Conservation (phyloP, 23 red algal genomes). For the Gracilaria caudata region DNA sequence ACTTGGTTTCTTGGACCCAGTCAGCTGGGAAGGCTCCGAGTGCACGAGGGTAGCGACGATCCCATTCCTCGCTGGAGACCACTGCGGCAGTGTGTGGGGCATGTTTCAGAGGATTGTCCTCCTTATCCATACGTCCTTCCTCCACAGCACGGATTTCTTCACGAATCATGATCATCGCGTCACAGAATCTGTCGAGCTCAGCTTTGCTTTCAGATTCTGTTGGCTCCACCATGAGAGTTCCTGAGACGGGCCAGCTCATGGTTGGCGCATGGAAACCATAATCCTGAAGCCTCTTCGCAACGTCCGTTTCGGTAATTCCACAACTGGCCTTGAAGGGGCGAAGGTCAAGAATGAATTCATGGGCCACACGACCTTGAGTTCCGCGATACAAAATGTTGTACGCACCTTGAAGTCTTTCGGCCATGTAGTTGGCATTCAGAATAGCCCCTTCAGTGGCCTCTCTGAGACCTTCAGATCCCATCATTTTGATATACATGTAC, state of each 20-base stretch:
- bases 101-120: conserved; percentile 96
- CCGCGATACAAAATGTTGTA: conserved; percentile 93
- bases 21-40: conserved; percentile 89
- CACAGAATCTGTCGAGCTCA: conserved; percentile 97
- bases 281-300: conserved; percentile 97
- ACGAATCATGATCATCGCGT: conserved; percentile 97
- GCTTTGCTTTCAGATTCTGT: conserved; percentile 95
- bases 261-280: conserved; percentile 99
- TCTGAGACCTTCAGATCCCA: conserved; percentile 91
- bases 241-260: conserved; percentile 98
- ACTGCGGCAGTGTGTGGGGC: conserved; percentile 93
- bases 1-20: conserved; percentile 87
- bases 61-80: conserved; percentile 84
- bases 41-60: conserved; percentile 87
- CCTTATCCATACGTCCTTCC: conserved; percentile 90
- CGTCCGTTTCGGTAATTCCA: conserved; percentile 95
- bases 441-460: conserved; percentile 95
- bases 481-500: conserved; percentile 99
- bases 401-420: conserved; percentile 68
- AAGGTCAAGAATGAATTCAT: conserved; percentile 99
- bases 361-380: conserved; percentile 82
- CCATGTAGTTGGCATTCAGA: conserved; percentile 99
- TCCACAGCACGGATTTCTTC: conserved; percentile 98
- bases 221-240: conserved; percentile 99
- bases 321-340: conserved; percentile 91